Conservation (phyloP, 192 early-diverging fungal species). For the Coemansia biformis region DNA sequence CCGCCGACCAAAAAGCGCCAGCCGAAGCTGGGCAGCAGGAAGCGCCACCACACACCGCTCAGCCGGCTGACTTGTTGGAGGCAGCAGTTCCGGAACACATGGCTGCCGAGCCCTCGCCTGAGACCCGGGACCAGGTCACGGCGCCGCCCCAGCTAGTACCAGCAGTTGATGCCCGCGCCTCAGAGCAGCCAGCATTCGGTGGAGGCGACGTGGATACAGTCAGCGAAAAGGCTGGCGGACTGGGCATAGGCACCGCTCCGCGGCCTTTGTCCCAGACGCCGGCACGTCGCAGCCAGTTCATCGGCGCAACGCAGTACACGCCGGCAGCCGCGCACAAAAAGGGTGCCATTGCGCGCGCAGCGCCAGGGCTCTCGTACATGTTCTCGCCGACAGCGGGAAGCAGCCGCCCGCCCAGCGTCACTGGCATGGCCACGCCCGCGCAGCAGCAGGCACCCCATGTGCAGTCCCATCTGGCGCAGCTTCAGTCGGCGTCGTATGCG, state of each 20-base stretch:
- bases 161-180: not conserved
- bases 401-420: conserved; percentile 44
- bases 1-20: too few species aligned
- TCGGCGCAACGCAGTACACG: conserved; percentile 43
- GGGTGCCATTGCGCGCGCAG: conserved; percentile 37
- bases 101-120: too few species aligned
- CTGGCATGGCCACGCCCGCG: conserved; percentile 18
- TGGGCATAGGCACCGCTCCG: conserved; percentile 12
- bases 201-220: conserved; percentile 2
- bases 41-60: too few species aligned
- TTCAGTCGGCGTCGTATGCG: too few species aligned
- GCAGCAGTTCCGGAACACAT: too few species aligned
- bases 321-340: conserved; percentile 24
- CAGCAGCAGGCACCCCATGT: conserved; percentile 6
- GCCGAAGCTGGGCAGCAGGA: too few species aligned
- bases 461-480: conserved; percentile 2
- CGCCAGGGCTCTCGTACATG: conserved; percentile 50
- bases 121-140: too few species aligned
- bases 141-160: too few species aligned
- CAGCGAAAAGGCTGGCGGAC: conserved; percentile 13
- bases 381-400: conserved; percentile 36
- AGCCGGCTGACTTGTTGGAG: too few species aligned
- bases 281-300: conserved; percentile 11
- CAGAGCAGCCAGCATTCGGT: conserved; percentile 8
- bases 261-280: conserved; percentile 26